phyloP scores from a whole-genome alignment of 192 early-diverging fungal genomes.

The Umbelopsis isabellina region DNA sequence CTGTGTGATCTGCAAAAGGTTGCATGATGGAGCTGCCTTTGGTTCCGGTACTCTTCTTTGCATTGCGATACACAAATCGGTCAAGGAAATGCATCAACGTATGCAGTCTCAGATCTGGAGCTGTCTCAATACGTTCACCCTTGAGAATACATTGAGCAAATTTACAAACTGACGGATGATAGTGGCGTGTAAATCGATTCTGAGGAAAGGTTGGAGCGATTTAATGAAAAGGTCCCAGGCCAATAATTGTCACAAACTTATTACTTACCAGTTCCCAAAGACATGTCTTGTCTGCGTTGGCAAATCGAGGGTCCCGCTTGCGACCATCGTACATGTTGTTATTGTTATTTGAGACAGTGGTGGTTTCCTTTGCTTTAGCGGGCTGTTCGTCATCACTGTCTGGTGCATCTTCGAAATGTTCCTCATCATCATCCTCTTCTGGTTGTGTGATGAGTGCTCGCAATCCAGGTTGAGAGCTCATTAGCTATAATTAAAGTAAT shows the following conservation, averaged over 20 bases:
- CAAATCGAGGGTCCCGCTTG: slow-evolving; percentile 87
- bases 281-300: slow-evolving; percentile 80
- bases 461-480: slow-evolving; percentile 57
- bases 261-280: slow-evolving; percentile 86
- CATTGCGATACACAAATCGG: slow-evolving; percentile 93
- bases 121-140: slow-evolving; percentile 64
- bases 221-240: background rate
- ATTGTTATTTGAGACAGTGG: slow-evolving; percentile 1
- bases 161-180: slow-evolving; percentile 89
- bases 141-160: slow-evolving; percentile 77
- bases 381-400: slow-evolving; percentile 54
- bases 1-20: slow-evolving; percentile 59
- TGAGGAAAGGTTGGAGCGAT: slow-evolving; percentile 28
- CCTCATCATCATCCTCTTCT: slow-evolving; percentile 73
- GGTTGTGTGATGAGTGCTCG: slow-evolving; percentile 64
- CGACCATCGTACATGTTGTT: slow-evolving; percentile 71
- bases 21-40: slow-evolving; percentile 70
- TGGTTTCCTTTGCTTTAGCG: slow-evolving; percentile 25
- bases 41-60: slow-evolving; percentile 70
- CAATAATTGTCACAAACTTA: too few relatives aligned
- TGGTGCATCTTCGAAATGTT: slow-evolving; percentile 64
- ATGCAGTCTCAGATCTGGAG: slow-evolving; percentile 87
- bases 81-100: slow-evolving; percentile 93
- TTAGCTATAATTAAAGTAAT: slow-evolving; percentile 33
- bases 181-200: slow-evolving; percentile 75